A percentile compares a stretch with the other conserved stretches of the same genome.
Conservation (phyloP, 805 yeast genomes). For the Dipodascus geniculatus region DNA sequence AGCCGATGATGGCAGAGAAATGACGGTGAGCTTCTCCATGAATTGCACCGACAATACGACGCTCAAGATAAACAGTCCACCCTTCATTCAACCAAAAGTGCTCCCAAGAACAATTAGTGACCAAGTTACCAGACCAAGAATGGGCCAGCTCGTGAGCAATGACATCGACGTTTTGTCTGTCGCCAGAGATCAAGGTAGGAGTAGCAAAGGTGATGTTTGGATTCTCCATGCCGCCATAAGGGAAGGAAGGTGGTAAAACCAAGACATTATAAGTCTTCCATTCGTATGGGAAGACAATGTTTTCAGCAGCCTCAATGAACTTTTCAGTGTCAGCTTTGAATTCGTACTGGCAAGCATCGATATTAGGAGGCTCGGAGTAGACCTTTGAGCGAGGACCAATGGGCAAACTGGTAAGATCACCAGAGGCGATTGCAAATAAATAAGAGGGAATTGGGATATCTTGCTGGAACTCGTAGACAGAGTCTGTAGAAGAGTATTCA, state of each 20-base stretch:
- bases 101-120: constrained; percentile 85
- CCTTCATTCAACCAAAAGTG: constrained; percentile 95
- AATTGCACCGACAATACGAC: constrained; percentile 66
- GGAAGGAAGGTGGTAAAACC: constrained; percentile 64
- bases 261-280: constrained; percentile 78
- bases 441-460: constrained; percentile 79
- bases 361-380: constrained; percentile 61
- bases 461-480: constrained; percentile 46
- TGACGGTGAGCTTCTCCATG: constrained; percentile 73
- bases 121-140: constrained; percentile 86
- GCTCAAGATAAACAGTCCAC: constrained; percentile 87
- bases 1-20: constrained; percentile 76
- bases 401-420: constrained; percentile 52
- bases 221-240: constrained; percentile 94
- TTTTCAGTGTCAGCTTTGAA: constrained; percentile 66
- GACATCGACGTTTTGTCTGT: constrained; percentile 76
- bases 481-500: not conserved
- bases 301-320: constrained; percentile 69
- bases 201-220: constrained; percentile 87
- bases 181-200: constrained; percentile 77
- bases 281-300: constrained; percentile 63
- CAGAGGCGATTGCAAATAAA: constrained; percentile 74
- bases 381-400: constrained; percentile 85
- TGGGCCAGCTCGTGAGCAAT: constrained; percentile 91
- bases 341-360: constrained; percentile 64